Percentiles rank a stretch among this genome's conserved stretches.
phyloP scores from a whole-genome alignment of 169 alveolate species.

The Neospora caninum region DNA sequence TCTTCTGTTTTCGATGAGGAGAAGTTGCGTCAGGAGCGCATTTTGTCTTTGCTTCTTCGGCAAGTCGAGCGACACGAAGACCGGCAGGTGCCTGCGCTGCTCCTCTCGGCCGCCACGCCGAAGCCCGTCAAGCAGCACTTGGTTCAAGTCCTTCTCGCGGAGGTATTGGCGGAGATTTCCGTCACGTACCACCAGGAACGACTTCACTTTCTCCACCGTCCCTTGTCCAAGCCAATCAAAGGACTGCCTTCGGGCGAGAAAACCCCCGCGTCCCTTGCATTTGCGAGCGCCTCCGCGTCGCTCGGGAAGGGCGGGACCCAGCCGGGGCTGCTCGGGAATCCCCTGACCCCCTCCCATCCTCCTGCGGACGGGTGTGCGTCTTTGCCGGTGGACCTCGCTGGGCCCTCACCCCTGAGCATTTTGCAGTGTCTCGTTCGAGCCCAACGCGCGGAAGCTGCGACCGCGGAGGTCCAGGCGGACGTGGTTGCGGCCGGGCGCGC shows the following conservation, averaged over 20 bases:
- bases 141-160: slow-evolving; percentile 45
- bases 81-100: not conserved
- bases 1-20: not conserved
- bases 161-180: not conserved
- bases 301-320: not conserved
- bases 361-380: not conserved
- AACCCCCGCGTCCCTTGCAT: not conserved
- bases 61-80: slow-evolving; percentile 1
- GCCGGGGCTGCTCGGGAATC: not conserved
- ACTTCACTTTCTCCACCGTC: not conserved
- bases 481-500: not conserved
- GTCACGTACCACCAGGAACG: not conserved
- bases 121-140: slow-evolving; percentile 43
- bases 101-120: not conserved
- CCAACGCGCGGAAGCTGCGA: slow-evolving; percentile 27
- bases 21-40: not conserved
- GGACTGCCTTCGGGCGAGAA: not conserved
- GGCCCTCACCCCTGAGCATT: slow-evolving; percentile 1
- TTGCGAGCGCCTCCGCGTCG: not conserved
- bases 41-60: not conserved
- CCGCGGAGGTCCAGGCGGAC: slow-evolving; percentile 34
- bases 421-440: slow-evolving; percentile 4
- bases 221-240: not conserved
- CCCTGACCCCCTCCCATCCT: not conserved
- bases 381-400: not conserved